Percentiles rank a stretch among this genome's conserved stretches.
These are phyloP conservation scores for Micractinium sp. DNA, from an alignment of 139 green algal genomes.

Conservation along the genomic window DNA sequence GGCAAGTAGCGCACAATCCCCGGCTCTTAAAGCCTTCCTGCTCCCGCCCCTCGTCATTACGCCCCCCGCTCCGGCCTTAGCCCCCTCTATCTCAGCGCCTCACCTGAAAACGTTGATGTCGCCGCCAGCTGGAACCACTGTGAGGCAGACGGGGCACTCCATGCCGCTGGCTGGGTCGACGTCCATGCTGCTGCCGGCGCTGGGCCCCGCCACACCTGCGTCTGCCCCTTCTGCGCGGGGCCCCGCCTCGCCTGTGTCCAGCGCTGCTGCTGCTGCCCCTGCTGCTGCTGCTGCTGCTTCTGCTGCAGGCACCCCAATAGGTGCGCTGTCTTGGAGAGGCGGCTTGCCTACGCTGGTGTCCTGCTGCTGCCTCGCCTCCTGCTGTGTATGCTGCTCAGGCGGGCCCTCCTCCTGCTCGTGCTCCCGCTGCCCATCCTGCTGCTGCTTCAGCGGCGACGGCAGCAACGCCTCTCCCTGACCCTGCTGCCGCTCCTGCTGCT, in stretches of 20 bases:
- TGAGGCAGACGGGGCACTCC: conserved; percentile 51
- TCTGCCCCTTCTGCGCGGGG: background rate
- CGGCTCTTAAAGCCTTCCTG: background rate
- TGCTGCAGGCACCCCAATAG: background rate
- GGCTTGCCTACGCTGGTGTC: background rate
- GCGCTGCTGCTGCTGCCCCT: background rate
- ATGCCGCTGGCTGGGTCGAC: background rate
- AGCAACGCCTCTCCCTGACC: too few relatives aligned
- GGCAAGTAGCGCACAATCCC: background rate
- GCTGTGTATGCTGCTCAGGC: background rate
- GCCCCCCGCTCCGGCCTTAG: background rate
- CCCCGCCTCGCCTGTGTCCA: background rate
- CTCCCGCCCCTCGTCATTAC: background rate
- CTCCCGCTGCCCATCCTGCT: conserved; percentile 4
- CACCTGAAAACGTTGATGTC: conserved; percentile 45
- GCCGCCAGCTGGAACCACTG: background rate
- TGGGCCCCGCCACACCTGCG: background rate
- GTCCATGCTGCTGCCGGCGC: background rate
- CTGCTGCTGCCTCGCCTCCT: background rate
- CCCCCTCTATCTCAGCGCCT: background rate
- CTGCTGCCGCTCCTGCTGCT: conserved; percentile 2
- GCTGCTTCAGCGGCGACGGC: background rate
- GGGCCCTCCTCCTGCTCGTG: background rate
- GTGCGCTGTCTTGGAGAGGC: background rate
- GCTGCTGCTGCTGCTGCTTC: background rate